These are phyloP conservation scores for Pisolithus sp. DNA, from an alignment of 768 basidiomycete species.

Conservation along the genomic window DNA sequence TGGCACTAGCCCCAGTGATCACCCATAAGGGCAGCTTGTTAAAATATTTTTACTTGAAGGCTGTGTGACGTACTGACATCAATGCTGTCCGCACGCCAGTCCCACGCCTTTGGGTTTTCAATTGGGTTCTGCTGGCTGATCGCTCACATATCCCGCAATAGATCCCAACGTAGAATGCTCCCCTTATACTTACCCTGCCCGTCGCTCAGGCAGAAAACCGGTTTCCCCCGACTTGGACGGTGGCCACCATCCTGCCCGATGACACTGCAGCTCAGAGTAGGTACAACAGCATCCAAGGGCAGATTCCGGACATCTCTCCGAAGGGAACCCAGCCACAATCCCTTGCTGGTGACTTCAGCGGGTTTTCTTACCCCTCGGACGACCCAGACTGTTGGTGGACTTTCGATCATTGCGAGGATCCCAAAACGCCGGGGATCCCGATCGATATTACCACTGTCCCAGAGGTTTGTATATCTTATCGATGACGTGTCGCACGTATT, in stretches of 20 bases:
- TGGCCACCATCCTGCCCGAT: constrained; percentile 32
- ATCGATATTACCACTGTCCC: constrained; percentile 20
- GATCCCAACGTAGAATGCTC: constrained; percentile 34
- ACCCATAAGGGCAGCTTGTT: too few species aligned
- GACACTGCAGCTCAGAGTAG: constrained; percentile 33
- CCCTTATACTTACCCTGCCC: constrained; percentile 35
- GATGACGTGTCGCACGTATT: not conserved
- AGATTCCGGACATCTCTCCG: constrained; percentile 38
- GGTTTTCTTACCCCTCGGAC: not conserved
- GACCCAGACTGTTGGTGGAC: constrained; percentile 35
- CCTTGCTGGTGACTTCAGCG: not conserved
- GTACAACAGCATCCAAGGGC: constrained; percentile 33
- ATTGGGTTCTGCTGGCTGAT: not conserved
- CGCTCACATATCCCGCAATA: constrained; percentile 7
- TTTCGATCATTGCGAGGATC: constrained; percentile 32
- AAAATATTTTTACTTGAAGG: not conserved
- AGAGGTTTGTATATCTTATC: constrained; percentile 32
- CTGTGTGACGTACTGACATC: not conserved
- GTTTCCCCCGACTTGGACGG: constrained; percentile 37
- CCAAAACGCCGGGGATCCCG: constrained; percentile 35
- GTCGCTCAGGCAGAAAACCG: constrained; percentile 22
- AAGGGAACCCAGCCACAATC: constrained; percentile 20
- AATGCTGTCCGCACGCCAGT: not conserved
- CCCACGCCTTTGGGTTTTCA: not conserved
- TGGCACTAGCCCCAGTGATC: too few species aligned